Evolutionary conservation across 352 stramenopile species (phyloP).

Genomic region (Elongisporangium senticosum): DNA sequence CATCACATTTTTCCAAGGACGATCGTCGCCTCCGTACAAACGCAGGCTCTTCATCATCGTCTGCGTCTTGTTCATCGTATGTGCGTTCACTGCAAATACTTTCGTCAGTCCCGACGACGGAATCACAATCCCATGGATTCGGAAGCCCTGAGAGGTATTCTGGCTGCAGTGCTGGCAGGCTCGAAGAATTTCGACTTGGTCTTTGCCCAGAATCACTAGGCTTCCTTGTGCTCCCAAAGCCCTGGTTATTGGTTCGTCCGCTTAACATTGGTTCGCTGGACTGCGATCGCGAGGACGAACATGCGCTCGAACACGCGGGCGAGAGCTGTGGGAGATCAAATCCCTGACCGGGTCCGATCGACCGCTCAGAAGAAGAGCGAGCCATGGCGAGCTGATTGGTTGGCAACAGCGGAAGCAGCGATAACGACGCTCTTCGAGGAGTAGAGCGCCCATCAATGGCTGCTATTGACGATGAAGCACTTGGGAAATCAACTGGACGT

Average conservation of each 20-base stretch:
- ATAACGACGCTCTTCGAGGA: neutral
- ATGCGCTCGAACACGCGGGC: slow-evolving; percentile 16
- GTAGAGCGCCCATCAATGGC: neutral
- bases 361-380: neutral
- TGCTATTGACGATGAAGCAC: neutral
- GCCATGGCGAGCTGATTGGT: neutral
- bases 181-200: neutral
- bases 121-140: slow-evolving; percentile 64
- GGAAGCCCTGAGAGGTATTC: slow-evolving; percentile 21
- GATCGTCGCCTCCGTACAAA: slow-evolving; percentile 8
- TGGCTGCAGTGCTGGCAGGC: slow-evolving; percentile 22
- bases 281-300: slow-evolving; percentile 26
- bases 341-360: neutral
- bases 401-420: neutral
- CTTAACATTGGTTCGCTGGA: slow-evolving; percentile 13
- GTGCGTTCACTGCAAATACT: slow-evolving; percentile 44
- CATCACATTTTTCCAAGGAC: slow-evolving; percentile 9
- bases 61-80: slow-evolving; percentile 11
- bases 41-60: slow-evolving; percentile 8
- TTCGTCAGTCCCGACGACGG: slow-evolving; percentile 34
- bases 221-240: neutral
- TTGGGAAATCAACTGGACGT: slow-evolving; percentile 21
- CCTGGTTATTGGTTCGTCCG: slow-evolving; percentile 1
- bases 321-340: slow-evolving; percentile 18
- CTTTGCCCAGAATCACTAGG: neutral